A percentile compares a stretch with the other conserved stretches of the same genome.
Evolutionary conservation across 345 rosid genomes (phyloP).

Genomic region (Camelina neglecta): DNA sequence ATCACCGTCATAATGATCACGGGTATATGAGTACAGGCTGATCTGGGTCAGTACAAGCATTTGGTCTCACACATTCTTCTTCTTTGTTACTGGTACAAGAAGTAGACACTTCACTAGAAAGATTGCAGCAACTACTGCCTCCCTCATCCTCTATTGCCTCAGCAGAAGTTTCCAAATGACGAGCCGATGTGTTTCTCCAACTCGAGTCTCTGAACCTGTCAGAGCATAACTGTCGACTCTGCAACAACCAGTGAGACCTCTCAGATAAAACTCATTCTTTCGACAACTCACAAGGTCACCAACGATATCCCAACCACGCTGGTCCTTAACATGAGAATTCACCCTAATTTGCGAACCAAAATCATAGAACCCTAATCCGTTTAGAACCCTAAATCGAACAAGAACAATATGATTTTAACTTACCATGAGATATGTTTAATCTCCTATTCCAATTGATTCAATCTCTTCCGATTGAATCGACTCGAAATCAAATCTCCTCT

Average conservation of each 20-base stretch:
- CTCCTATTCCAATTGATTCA: too few relatives aligned
- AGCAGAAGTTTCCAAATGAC: slow-evolving; percentile 33
- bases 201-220: slow-evolving; percentile 29
- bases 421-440: too few relatives aligned
- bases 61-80: slow-evolving; percentile 31
- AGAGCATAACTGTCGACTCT: slow-evolving; percentile 45
- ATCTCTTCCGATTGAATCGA: too few relatives aligned
- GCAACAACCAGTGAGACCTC: slow-evolving; percentile 48
- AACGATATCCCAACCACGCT: slow-evolving; percentile 42
- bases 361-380: too few relatives aligned
- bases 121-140: slow-evolving; percentile 36
- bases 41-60: slow-evolving; percentile 30
- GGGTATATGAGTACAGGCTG: slow-evolving; percentile 21
- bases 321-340: slow-evolving; percentile 44
- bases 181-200: slow-evolving; percentile 25
- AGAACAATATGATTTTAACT: too few relatives aligned
- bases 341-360: background rate
- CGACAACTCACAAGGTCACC: slow-evolving; percentile 42
- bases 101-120: slow-evolving; percentile 55
- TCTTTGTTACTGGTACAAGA: slow-evolving; percentile 47
- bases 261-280: slow-evolving; percentile 36
- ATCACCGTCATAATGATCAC: too few relatives aligned
- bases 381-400: too few relatives aligned
- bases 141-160: slow-evolving; percentile 26
- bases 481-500: too few relatives aligned